Evolutionary conservation across 108 stramenopile species (phyloP).

Genomic region (Mayamaea pseudoterrestris): DNA sequence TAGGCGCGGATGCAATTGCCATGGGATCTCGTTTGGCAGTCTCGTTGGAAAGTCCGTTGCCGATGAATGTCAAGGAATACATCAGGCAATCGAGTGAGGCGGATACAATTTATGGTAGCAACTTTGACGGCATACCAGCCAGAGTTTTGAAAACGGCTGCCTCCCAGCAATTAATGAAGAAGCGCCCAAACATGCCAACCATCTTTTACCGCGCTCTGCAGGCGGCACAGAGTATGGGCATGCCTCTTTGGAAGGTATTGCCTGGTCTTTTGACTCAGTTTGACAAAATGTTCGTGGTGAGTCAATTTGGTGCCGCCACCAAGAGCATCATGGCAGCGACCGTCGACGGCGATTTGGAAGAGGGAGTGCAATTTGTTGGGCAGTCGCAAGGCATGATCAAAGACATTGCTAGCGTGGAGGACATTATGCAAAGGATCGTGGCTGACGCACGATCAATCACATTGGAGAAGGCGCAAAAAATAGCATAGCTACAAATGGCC

Average conservation of each 20-base stretch:
- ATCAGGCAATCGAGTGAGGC: conserved; percentile 35
- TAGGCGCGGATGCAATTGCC: conserved; percentile 85
- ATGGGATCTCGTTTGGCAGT: conserved; percentile 82
- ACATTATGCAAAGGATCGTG: conserved; percentile 56
- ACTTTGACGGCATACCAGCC: conserved; percentile 83
- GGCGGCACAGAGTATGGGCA: conserved; percentile 52
- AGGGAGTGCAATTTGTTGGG: conserved; percentile 82
- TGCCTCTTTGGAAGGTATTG: conserved; percentile 75
- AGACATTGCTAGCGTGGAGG: conserved; percentile 69
- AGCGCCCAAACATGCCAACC: conserved; percentile 34
- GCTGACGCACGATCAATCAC: conserved; percentile 38
- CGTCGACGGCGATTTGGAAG: conserved; percentile 54
- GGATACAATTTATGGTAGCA: conserved; percentile 70
- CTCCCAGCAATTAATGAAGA: conserved; percentile 33
- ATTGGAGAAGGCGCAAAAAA: conserved; percentile 5
- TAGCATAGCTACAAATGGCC: no score
- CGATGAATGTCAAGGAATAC: conserved; percentile 54
- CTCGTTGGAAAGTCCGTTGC: conserved; percentile 60
- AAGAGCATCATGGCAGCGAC: conserved; percentile 61
- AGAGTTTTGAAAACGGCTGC: conserved; percentile 58
- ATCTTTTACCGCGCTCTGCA: conserved; percentile 54
- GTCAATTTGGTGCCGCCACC: conserved; percentile 84
- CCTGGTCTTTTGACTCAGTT: conserved; percentile 68
- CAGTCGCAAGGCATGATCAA: conserved; percentile 72
- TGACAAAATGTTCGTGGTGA: conserved; percentile 70